Evolutionary conservation across 106 monocot genomes (phyloP).

Genomic region (Triglochin maritima): DNA sequence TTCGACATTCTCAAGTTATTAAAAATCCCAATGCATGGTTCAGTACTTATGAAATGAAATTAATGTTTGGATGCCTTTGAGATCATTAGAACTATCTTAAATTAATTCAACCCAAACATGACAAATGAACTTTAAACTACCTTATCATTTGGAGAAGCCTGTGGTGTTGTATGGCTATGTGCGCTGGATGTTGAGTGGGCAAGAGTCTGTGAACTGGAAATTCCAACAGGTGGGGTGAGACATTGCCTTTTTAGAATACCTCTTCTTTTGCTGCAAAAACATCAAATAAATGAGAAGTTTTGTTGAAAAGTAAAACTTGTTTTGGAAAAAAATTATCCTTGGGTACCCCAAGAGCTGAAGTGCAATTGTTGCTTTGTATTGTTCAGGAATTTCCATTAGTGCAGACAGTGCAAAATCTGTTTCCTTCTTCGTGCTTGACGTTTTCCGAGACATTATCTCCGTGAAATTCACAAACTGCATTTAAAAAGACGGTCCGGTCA

Average conservation of each 20-base stretch:
- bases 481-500: no score
- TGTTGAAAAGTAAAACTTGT: neutral
- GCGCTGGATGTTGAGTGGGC: neutral
- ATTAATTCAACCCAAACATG: no score
- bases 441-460: slow-evolving; percentile 53
- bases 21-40: neutral
- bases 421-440: slow-evolving; percentile 42
- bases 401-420: slow-evolving; percentile 59
- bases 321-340: neutral
- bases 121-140: neutral
- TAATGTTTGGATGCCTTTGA: no score
- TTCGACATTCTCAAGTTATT: neutral
- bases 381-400: slow-evolving; percentile 73
- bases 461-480: slow-evolving; percentile 90
- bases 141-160: neutral
- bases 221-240: no score
- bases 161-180: neutral
- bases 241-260: neutral
- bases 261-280: neutral
- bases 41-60: neutral
- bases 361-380: slow-evolving; percentile 68
- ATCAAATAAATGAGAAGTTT: neutral
- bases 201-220: no score
- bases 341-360: slow-evolving; percentile 64
- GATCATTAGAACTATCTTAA: no score